phyloP scores from a whole-genome alignment of 2,329 filamentous ascomycete species.

The Alternaria triticina region DNA sequence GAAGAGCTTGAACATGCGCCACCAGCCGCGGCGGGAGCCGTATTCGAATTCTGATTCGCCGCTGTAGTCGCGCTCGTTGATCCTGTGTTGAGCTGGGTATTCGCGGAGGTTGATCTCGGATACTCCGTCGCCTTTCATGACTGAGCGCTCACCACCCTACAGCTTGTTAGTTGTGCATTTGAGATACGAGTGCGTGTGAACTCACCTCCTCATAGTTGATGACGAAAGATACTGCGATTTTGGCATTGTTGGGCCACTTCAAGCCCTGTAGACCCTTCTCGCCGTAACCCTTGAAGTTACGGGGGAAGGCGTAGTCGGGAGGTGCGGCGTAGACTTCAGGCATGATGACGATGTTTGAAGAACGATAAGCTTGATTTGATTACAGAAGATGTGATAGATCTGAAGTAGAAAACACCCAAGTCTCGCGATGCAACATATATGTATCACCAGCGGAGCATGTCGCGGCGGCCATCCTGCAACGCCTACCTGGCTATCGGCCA shows the following conservation, averaged over 20 bases:
- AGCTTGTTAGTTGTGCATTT: constrained; percentile 24
- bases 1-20: constrained; percentile 59
- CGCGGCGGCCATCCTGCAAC: neutral
- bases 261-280: constrained; percentile 46
- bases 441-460: neutral
- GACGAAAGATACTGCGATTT: constrained; percentile 49
- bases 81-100: constrained; percentile 41
- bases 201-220: constrained; percentile 26
- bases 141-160: constrained; percentile 38
- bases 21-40: constrained; percentile 57
- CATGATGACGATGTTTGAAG: constrained; percentile 10
- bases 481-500: neutral
- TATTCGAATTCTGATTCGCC: constrained; percentile 61
- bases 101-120: constrained; percentile 44
- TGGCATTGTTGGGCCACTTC: constrained; percentile 46
- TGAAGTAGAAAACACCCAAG: neutral
- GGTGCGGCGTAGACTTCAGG: constrained; percentile 35
- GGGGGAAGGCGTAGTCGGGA: constrained; percentile 35
- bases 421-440: neutral
- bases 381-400: neutral
- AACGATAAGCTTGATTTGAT: neutral
- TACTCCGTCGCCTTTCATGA: constrained; percentile 42
- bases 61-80: constrained; percentile 55
- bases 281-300: constrained; percentile 54
- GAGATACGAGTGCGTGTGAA: neutral